Evolutionary conservation across 1,284 basidiomycete species (phyloP), one percentile per base, ranked within the genome.

Genomic region (Coniferiporia sulphurascens): DNA sequence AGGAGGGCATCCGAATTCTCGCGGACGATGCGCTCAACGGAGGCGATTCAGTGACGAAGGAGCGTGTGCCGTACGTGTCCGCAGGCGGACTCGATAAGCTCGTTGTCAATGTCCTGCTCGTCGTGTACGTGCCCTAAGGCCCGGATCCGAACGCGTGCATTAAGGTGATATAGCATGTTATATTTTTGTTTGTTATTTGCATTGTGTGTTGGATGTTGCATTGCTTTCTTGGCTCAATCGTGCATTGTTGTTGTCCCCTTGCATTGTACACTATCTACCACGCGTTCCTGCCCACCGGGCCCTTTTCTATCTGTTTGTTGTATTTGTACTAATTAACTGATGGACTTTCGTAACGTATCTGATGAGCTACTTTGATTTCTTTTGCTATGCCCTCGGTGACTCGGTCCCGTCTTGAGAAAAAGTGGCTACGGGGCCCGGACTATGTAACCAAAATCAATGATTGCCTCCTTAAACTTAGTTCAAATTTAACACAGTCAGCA

Each of bases 91-190:
- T 90, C 68, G 83, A 87, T 69, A 89, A 84, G 71, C 70, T 91
- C 61, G 78, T 89, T 7, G 85, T 91, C 21, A 89, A 90, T 69
- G 80, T 85, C 27, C 69, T 90, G 56, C 67, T 91, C 55, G 85
- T 89, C 22, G 82, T 83, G 6, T 89, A 76, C 65, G 81, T 89
- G 60, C 79, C 81, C 35, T 83, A 71, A 78, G 54, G 2, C 15
- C 17, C 34, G 15, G 17, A 6, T 21, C 19, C 46, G 44, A 36
- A 55, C 17, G 13, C 8, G 19, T 43, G 41, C 38, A 27, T 27
- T 45, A 22, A 32, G 38, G 38, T 41, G 38, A 41, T 12, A 15
- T 41, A 41, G 9, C 19, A 45, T 54, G 27, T 32, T 43, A 41
- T 32, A 4, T 53, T 35, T 58, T 21, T 50, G 17, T 53, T 2